A percentile compares a stretch with the other conserved stretches of the same genome.
Evolutionary conservation across 768 basidiomycete species (phyloP).

Genomic region (Leccinum barrowsii): DNA sequence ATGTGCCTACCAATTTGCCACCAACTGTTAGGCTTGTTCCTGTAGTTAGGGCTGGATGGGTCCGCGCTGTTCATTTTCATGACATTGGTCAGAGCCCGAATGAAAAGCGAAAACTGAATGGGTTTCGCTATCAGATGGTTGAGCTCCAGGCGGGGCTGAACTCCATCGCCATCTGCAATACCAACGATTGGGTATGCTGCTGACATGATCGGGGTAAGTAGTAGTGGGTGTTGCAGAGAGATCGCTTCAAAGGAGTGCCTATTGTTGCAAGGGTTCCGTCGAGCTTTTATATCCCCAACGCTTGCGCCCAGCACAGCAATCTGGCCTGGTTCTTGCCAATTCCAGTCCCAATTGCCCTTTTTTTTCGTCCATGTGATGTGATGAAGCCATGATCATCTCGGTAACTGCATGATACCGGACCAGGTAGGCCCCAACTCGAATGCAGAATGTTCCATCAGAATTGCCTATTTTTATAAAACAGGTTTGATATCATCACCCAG

Average conservation of each 20-base stretch:
- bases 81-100: slow-evolving; percentile 12
- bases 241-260: not conserved
- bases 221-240: not conserved
- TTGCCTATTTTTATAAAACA: not conserved
- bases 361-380: not conserved
- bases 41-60: slow-evolving; percentile 1
- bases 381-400: not conserved
- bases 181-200: slow-evolving; percentile 11
- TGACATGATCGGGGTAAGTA: slow-evolving; percentile 8
- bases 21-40: slow-evolving; percentile 20
- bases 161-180: not conserved
- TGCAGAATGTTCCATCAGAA: not conserved
- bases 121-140: slow-evolving; percentile 13
- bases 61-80: slow-evolving; percentile 2
- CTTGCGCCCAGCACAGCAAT: not conserved
- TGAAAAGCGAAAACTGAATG: slow-evolving; percentile 20
- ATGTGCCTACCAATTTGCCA: slow-evolving; percentile 17
- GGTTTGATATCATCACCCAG: not conserved
- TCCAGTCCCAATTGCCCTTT: not conserved
- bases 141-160: slow-evolving; percentile 17
- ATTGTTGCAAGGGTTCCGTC: not conserved
- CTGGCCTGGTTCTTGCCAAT: not conserved
- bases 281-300: not conserved
- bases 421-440: not conserved
- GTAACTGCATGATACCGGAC: not conserved